These are phyloP conservation scores for Hypoxylon fuscum DNA, from an alignment of 495 filamentous ascomycete species.

Conservation along the genomic window DNA sequence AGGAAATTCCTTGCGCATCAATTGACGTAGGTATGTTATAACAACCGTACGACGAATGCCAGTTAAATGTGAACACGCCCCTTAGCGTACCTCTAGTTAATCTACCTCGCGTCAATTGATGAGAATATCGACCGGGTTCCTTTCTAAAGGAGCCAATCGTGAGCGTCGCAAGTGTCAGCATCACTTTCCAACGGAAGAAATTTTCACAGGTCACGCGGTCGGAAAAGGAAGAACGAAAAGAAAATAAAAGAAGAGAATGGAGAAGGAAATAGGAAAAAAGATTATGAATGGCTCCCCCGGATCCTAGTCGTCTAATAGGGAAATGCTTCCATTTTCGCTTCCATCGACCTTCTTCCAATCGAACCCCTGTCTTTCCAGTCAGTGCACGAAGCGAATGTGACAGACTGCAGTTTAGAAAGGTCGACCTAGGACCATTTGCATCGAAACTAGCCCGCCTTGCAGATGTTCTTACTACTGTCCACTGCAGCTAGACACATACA, in stretches of 20 bases:
- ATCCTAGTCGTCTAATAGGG: slow-evolving; percentile 20
- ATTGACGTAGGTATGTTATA: slow-evolving; percentile 5
- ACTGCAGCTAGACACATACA: slow-evolving; percentile 14
- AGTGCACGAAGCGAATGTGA: slow-evolving; percentile 27
- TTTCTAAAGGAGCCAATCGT: slow-evolving; percentile 22
- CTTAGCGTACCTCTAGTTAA: slow-evolving; percentile 9
- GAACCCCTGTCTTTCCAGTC: slow-evolving; percentile 20
- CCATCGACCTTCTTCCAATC: slow-evolving; percentile 39
- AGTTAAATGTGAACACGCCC: slow-evolving; percentile 23
- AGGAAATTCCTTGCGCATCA: slow-evolving; percentile 11
- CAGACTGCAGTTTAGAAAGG: slow-evolving; percentile 14
- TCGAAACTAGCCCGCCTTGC: too few species aligned
- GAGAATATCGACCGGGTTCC: slow-evolving; percentile 5
- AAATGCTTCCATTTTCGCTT: slow-evolving; percentile 38
- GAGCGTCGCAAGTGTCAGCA: slow-evolving; percentile 20
- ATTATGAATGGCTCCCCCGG: slow-evolving; percentile 8
- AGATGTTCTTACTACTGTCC: slow-evolving; percentile 8
- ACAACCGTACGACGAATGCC: slow-evolving; percentile 15
- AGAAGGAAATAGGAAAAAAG: slow-evolving; percentile 8
- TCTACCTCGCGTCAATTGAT: slow-evolving; percentile 24
- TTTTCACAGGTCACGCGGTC: slow-evolving; percentile 32
- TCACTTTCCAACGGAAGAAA: slow-evolving; percentile 28
- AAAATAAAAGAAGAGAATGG: slow-evolving; percentile 13
- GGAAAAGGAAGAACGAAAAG: slow-evolving; percentile 20
- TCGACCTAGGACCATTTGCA: too few species aligned